Evolutionary conservation across 2,329 filamentous ascomycete genomes (phyloP).

Genomic region (Westerdykella ornata): DNA sequence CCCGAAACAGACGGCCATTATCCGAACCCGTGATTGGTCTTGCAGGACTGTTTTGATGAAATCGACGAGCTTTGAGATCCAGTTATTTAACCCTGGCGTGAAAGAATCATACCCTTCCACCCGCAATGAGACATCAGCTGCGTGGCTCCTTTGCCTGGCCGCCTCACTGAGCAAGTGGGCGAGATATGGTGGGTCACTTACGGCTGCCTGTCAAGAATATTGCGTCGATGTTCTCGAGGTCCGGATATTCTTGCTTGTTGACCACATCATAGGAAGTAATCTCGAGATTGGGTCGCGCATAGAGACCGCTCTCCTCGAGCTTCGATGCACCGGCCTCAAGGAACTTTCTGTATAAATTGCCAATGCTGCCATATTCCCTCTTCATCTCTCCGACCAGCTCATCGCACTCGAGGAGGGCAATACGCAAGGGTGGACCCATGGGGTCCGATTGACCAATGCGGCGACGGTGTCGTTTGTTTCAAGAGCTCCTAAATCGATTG

Average conservation of each 20-base stretch:
- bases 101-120: constrained; percentile 53
- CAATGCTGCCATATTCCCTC: too few relatives aligned
- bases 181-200: too few relatives aligned
- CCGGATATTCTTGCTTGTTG: constrained; percentile 57
- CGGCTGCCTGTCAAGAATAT: constrained; percentile 65
- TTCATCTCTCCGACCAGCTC: too few relatives aligned
- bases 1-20: constrained; percentile 75
- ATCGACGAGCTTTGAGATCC: constrained; percentile 65
- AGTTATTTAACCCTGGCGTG: constrained; percentile 57
- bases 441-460: too few relatives aligned
- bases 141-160: background rate
- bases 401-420: too few relatives aligned
- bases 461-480: too few relatives aligned
- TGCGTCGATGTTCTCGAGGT: constrained; percentile 65
- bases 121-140: background rate
- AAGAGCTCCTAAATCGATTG: too few relatives aligned
- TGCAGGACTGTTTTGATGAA: constrained; percentile 56
- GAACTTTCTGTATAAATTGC: too few relatives aligned
- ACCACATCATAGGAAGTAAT: constrained; percentile 64
- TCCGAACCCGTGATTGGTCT: constrained; percentile 52
- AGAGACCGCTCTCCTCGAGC: too few relatives aligned
- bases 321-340: too few relatives aligned
- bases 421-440: too few relatives aligned
- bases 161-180: too few relatives aligned
- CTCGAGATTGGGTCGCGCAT: constrained; percentile 44